phyloP scores from a whole-genome alignment of 2,329 filamentous ascomycete genomes.

The Didymella exigua region DNA sequence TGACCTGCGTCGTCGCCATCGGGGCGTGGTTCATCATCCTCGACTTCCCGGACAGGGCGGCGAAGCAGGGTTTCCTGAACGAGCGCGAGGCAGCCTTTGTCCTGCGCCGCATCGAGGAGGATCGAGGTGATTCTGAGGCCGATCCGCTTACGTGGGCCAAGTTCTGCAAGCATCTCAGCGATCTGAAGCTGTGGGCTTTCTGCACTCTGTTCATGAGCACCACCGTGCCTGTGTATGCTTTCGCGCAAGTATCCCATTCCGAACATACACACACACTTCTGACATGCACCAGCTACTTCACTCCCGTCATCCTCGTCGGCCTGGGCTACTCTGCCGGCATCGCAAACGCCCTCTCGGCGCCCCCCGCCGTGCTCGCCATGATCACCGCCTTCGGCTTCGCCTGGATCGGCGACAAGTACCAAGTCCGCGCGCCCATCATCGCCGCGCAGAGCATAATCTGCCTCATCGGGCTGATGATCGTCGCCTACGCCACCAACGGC shows the following conservation, averaged over 20 bases:
- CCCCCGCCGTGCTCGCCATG: slow-evolving; percentile 32
- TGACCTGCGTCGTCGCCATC: slow-evolving; percentile 35
- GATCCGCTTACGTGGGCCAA: slow-evolving; percentile 29
- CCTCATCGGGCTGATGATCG: slow-evolving; percentile 33
- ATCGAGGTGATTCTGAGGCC: slow-evolving; percentile 32
- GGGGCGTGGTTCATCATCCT: slow-evolving; percentile 35
- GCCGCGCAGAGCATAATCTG: slow-evolving; percentile 26
- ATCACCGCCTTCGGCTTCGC: slow-evolving; percentile 32
- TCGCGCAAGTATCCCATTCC: not conserved
- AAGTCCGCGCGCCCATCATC: slow-evolving; percentile 32
- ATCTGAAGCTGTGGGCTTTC: slow-evolving; percentile 33
- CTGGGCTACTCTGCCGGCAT: slow-evolving; percentile 20
- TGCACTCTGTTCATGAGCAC: slow-evolving; percentile 32
- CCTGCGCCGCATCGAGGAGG: slow-evolving; percentile 31
- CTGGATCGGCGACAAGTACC: slow-evolving; percentile 35
- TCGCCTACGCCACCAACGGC: slow-evolving; percentile 30
- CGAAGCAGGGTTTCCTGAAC: slow-evolving; percentile 30
- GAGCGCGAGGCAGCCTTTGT: slow-evolving; percentile 24
- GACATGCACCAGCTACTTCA: slow-evolving; percentile 23
- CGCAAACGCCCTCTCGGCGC: slow-evolving; percentile 30
- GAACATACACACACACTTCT: not conserved
- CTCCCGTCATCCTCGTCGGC: slow-evolving; percentile 35
- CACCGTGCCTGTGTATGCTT: slow-evolving; percentile 34
- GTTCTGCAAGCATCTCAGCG: slow-evolving; percentile 25
- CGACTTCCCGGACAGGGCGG: slow-evolving; percentile 37